Percentiles rank a stretch among this genome's conserved stretches.
Evolutionary conservation across 2,329 filamentous ascomycete species (phyloP).

Genomic region (Fusarium torulosum): DNA sequence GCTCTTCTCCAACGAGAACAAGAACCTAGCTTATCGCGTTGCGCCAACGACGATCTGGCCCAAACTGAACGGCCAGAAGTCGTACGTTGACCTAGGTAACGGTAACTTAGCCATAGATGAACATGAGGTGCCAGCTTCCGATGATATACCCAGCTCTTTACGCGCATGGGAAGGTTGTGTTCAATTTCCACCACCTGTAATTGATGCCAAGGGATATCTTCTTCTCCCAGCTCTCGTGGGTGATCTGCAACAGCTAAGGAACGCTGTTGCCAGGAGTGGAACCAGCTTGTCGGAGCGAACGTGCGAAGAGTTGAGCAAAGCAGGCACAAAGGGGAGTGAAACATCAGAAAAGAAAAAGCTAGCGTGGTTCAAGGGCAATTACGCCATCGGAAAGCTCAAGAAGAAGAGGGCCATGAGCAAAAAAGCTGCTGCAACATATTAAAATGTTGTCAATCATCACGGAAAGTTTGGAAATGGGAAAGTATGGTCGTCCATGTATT

Average conservation of each 20-base stretch:
- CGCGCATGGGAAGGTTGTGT: constrained; percentile 42
- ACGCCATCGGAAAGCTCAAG: constrained; percentile 24
- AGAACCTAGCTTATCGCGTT: constrained; percentile 46
- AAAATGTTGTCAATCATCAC: neutral
- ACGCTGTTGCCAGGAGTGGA: constrained; percentile 1
- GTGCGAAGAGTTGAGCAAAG: constrained; percentile 13
- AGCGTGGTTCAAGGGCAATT: constrained; percentile 27
- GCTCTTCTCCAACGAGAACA: constrained; percentile 42
- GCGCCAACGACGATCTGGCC: constrained; percentile 52
- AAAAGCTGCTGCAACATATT: constrained; percentile 28
- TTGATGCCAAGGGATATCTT: constrained; percentile 26
- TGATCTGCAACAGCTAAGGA: constrained; percentile 34
- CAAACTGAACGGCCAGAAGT: constrained; percentile 47
- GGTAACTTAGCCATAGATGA: constrained; percentile 42
- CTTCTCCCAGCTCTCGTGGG: constrained; percentile 34
- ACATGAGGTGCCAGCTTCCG: constrained; percentile 23
- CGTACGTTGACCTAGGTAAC: constrained; percentile 45
- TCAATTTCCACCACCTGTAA: constrained; percentile 45
- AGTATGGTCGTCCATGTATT: neutral
- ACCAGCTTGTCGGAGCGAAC: constrained; percentile 34
- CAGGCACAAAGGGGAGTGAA: neutral
- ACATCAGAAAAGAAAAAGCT: constrained; percentile 24
- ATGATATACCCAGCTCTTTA: neutral
- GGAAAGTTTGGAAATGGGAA: neutral
- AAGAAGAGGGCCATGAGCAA: constrained; percentile 30